Evolutionary conservation across 2,329 filamentous ascomycete species (phyloP), one percentile per base, ranked within the genome.

Genomic region (Trichophyton benhamiae): DNA sequence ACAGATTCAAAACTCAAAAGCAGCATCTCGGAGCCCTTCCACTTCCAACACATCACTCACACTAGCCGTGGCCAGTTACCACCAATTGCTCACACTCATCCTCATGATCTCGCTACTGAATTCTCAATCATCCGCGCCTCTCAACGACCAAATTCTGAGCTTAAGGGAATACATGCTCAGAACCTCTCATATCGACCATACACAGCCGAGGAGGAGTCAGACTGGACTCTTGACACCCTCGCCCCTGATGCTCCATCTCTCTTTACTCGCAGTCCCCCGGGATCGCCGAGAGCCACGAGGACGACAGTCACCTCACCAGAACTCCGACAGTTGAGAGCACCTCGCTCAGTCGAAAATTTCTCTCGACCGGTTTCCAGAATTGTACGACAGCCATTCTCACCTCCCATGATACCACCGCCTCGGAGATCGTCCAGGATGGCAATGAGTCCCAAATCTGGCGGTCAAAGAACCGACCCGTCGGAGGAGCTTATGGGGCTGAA

Each of bases 21-120:
- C 48, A 74, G 75, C 62, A 86, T 86, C 59, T 86, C 83, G 0
- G 78, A 79, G 61, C 83, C 83, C 1, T 86, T 83, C 70, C 81
- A 84, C 66, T 86, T 86, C 68, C 82, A 85, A 64, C 83, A 86
- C 67, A 71, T 86, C 59, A 82, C 82, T 41, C 83, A 86, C 67
- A 83, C 82, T 30, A 78, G 79, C 61, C 78, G 79, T 25, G 71
- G 78, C 25, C 79, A 85, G 61, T 77, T 84, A 61, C 76, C 79
- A 36, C 74, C 74, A 3, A 71, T 85, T 20, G 78, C 82, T 44
- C 77, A 76, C 38, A 74, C 79, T 11, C 76, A 78, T 60, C 76
- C 80, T 61, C 74, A 77, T 61, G 78, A 82, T 33, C 72, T 84
- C 20, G 77, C 78, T 30, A 77, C 77, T 5, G 79, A 81, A 64